Conservation (phyloP, 108 stramenopile species). For the Hondaea fermentalgiana region DNA sequence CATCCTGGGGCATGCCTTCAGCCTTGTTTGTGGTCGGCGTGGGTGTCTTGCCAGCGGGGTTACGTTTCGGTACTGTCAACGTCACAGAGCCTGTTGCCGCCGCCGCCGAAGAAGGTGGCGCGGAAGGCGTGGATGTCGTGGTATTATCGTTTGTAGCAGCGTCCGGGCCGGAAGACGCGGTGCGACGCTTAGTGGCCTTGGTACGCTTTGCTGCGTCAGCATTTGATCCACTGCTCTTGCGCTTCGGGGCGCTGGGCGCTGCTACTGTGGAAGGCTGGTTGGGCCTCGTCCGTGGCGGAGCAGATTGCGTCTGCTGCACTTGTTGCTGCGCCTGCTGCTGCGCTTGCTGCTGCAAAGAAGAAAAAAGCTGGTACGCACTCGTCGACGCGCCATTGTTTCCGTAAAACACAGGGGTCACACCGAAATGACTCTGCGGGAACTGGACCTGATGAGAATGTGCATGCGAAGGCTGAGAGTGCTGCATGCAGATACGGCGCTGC, state of each 20-base stretch:
- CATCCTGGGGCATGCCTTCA: background rate
- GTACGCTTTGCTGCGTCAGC: background rate
- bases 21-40: background rate
- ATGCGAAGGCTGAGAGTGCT: background rate
- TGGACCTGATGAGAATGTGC: background rate
- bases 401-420: background rate
- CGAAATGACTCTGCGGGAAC: background rate
- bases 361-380: background rate
- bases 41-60: background rate
- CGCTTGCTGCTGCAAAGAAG: background rate
- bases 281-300: background rate
- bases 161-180: background rate
- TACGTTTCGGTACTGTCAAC: background rate
- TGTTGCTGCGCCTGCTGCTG: background rate
- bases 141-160: no score
- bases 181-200: background rate
- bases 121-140: no score
- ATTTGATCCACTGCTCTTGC: no score
- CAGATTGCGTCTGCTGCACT: background rate
- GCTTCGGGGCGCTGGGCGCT: no score
- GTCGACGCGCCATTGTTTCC: background rate
- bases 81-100: no score
- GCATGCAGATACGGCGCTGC: background rate
- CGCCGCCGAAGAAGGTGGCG: no score
- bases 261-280: no score